Conservation (phyloP, 2,329 filamentous ascomycete genomes). For the Lithohypha guttulata region DNA sequence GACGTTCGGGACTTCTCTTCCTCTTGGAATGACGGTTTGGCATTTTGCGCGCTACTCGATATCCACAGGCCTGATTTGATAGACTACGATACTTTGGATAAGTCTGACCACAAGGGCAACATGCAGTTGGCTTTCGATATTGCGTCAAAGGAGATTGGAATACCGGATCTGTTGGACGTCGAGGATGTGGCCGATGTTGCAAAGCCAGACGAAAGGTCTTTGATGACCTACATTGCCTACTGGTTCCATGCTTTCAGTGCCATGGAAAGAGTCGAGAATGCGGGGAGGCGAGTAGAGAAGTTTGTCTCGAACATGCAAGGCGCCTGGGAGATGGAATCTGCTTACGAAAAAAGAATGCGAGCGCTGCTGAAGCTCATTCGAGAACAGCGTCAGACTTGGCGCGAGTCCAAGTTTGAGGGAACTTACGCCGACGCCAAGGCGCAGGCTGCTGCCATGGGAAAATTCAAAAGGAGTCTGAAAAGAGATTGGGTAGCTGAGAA, state of each 20-base stretch:
- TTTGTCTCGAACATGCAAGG: slow-evolving; percentile 99
- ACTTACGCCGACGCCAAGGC: slow-evolving; percentile 87
- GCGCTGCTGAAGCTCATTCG: slow-evolving; percentile 66
- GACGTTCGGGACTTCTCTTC: slow-evolving; percentile 88
- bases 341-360: slow-evolving; percentile 83
- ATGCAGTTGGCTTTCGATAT: slow-evolving; percentile 98
- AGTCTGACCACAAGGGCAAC: slow-evolving; percentile 86
- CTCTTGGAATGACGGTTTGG: slow-evolving; percentile 95
- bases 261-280: slow-evolving; percentile 97
- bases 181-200: slow-evolving; percentile 96
- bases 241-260: slow-evolving; percentile 99
- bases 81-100: slow-evolving; percentile 90
- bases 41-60: slow-evolving; percentile 90
- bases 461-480: slow-evolving; percentile 87
- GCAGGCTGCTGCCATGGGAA: slow-evolving; percentile 68
- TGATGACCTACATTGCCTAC: slow-evolving; percentile 99
- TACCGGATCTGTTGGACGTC: slow-evolving; percentile 87
- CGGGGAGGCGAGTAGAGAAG: slow-evolving; percentile 89
- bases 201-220: slow-evolving; percentile 86
- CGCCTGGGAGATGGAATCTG: slow-evolving; percentile 98
- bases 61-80: slow-evolving; percentile 96
- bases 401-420: slow-evolving; percentile 71
- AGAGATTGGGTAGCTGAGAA: slow-evolving; percentile 96
- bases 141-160: slow-evolving; percentile 89
- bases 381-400: slow-evolving; percentile 65